Percentiles rank a stretch among this genome's conserved stretches.
Evolutionary conservation across 2,329 filamentous ascomycete species (phyloP).

Genomic region (Metarhizium album): DNA sequence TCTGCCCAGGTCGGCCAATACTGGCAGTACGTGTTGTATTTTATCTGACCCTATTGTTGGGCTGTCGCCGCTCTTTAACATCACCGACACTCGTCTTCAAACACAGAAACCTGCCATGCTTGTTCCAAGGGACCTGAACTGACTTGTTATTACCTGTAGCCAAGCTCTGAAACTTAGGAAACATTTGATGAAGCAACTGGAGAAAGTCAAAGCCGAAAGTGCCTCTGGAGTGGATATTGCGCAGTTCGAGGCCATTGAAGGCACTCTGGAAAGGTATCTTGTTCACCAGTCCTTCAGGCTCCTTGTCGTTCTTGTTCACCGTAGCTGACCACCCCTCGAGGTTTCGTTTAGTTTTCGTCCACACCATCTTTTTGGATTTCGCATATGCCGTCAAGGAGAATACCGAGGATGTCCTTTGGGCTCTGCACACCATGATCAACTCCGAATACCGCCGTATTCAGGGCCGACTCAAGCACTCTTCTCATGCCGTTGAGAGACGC

Average conservation of each 20-base stretch:
- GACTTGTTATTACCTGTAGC: conserved; percentile 17
- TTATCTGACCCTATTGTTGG: neutral
- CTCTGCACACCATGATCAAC: conserved; percentile 67
- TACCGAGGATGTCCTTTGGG: conserved; percentile 67
- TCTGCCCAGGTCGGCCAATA: conserved; percentile 22
- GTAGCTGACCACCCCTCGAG: neutral
- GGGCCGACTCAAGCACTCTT: conserved; percentile 39
- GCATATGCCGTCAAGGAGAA: conserved; percentile 50
- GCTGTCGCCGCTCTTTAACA: neutral
- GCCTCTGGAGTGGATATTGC: conserved; percentile 26
- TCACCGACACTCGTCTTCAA: neutral
- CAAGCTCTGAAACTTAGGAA: conserved; percentile 32
- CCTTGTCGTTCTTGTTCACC: neutral
- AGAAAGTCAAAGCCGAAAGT: conserved; percentile 27
- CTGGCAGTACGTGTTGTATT: conserved; percentile 31
- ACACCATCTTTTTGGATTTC: conserved; percentile 62
- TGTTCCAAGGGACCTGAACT: conserved; percentile 1
- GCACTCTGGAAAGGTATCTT: conserved; percentile 24
- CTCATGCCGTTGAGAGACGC: conserved; percentile 52
- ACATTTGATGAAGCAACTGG: conserved; percentile 31
- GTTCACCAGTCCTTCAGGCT: conserved; percentile 18
- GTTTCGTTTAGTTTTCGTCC: conserved; percentile 61
- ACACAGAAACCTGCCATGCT: neutral
- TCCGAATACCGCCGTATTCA: conserved; percentile 64
- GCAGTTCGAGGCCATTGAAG: conserved; percentile 33